Percentiles rank a stretch among this genome's conserved stretches.
phyloP scores from a whole-genome alignment of 164 flowering plant genomes.

The Brasenia schreberi region DNA sequence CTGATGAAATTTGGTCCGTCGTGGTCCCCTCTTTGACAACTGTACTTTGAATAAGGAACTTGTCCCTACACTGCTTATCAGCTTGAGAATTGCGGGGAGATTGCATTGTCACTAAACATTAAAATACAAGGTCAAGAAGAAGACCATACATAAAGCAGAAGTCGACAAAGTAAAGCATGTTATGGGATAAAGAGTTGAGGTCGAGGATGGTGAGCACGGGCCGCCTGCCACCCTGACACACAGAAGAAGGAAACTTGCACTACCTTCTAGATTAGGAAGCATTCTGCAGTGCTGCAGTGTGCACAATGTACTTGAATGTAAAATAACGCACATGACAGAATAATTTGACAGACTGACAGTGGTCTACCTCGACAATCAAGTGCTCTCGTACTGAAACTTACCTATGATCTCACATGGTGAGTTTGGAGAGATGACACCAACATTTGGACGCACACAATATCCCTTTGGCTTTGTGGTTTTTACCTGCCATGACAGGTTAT shows the following conservation, averaged over 20 bases:
- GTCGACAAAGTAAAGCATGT: neutral
- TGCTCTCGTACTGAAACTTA: conserved; percentile 7
- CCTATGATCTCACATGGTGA: conserved; percentile 60
- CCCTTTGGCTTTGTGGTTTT: conserved; percentile 86
- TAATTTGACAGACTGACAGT: neutral
- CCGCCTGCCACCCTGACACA: neutral
- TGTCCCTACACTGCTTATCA: conserved; percentile 77
- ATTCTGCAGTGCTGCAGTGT: no score
- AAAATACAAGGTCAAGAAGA: neutral
- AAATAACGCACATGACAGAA: no score
- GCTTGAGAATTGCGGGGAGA: conserved; percentile 41
- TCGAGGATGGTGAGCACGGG: neutral
- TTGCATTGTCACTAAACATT: conserved; percentile 68
- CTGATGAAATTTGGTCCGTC: conserved; percentile 45
- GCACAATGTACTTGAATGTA: no score
- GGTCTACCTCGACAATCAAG: neutral
- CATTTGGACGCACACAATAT: conserved; percentile 76
- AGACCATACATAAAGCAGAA: conserved; percentile 1
- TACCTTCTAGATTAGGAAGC: neutral
- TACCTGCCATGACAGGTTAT: conserved; percentile 38
- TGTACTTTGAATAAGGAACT: conserved; percentile 77
- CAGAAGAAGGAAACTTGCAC: neutral
- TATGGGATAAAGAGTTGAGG: neutral
- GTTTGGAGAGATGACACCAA: conserved; percentile 53
- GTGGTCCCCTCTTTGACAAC: conserved; percentile 49